Evolutionary conservation across 495 filamentous ascomycete species (phyloP), one percentile per base, ranked within the genome.

Genomic region (Hyaloscypha finlandica): DNA sequence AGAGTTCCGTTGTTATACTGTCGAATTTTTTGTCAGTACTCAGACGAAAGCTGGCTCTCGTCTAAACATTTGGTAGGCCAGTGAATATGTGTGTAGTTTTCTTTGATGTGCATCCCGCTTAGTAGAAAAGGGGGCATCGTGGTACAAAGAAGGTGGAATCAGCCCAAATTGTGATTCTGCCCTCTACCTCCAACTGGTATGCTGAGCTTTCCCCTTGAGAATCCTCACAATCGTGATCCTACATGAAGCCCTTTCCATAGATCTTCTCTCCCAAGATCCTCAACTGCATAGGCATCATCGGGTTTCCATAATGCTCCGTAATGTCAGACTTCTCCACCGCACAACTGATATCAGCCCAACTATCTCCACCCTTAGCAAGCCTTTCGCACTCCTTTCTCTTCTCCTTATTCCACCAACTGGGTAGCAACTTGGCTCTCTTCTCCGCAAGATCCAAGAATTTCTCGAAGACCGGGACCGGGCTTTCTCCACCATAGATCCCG

Each of bases 201-300:
- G 11, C 16, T 19, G 9, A 48, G 16, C 42, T 19, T 19, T 19
- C 16, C 9, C 4, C 16, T 48, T 48, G 8, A 19, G 11, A 14
- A 19, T 12, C 6, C 42, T 16, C 6, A 19, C 42, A 16, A 48
- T 48, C 16, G 42, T 1, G 6, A 61, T 29, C 29, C 31, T 54
- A 65, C 63, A 65, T 59, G 32, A 66, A 60, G 5, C 64, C 64
- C 25, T 54, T 66, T 29, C 55, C 55, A 66, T 60, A 66, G n/a
- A 66, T 54, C 64, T 66, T 66, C 55, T 66, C 64, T 16, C 64
- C 64, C 56, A 66, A 20, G 33, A 60, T 11, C 6, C 64, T 29
- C 39, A 66, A 29, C 74, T 77, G 76, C 74, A 78, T 78, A 25
- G 76, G 76, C 75, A 80, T 77, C 9, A 32, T 48, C 0, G 4